Base-by-base conservation (phyloP, 192 early-diverging fungal species). In the Coemansia sp. region DNA sequence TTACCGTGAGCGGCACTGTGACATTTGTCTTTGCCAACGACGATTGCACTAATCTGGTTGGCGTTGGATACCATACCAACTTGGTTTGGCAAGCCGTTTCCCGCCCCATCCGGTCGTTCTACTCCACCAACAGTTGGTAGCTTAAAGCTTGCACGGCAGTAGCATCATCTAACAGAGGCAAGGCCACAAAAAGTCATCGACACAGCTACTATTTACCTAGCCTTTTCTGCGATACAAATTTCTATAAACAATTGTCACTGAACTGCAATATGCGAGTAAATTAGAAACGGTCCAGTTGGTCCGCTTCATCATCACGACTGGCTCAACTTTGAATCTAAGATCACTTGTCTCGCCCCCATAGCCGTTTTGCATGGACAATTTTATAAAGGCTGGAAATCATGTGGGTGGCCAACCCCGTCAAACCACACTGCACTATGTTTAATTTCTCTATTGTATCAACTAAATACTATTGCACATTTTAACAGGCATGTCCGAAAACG, bases 41-140 rank as follows among this genome's bases (percentile, higher is more conserved):
- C 6, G 56, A 59, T 12, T 59, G 56, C 56, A 59, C 56, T 5
- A 59, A 59, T 12, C 56, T 59, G 16, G 56, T 59, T 10, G 18
- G 9, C 6, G 10, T 59, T 34, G 56, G 30, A 8, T 59, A 59
- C 34, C 13, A 59, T 11, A 18, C 12, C 34, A 11, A 3, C 1
- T 5, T 5, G 1, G 16, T 37, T 10, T 59, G 32, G 32, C 56
- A 59, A 34, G 12, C n/a, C 13, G 34, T 37, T 20, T 18, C 3
- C 3, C 56, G 56, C 8, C 56, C 56, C 32, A 37, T 59, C 56
- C 24, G 56, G 32, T 59, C 56, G 56, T 56, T 34, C 53, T 59
- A 22, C 27, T 29, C 24, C 10, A 13, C 50, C 24, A 9, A 22
- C 24, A 53, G 22, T 27, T 53, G 50, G 50, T 53, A 53, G 50